Percentiles rank a stretch among this genome's conserved stretches.
Conservation (phyloP, 345 rosid genomes). For the Bruguiera sexangula region DNA sequence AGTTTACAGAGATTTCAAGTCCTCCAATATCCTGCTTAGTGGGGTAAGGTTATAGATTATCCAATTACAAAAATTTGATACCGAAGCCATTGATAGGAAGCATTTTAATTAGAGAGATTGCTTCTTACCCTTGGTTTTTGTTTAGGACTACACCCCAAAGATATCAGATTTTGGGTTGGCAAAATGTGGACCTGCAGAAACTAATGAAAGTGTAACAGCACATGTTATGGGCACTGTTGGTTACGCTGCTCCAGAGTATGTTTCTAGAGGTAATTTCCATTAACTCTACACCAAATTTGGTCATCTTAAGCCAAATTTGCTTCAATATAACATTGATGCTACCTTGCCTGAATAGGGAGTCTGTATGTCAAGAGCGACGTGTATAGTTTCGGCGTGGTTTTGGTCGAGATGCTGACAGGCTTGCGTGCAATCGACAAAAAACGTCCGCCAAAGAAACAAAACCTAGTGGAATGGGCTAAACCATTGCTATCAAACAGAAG, state of each 20-base stretch:
- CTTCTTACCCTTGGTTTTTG: no score
- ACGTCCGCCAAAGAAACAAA: not conserved
- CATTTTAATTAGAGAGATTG: no score
- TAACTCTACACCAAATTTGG: no score
- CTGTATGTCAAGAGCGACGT: conserved; percentile 1
- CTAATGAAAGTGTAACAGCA: not conserved
- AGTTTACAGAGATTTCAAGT: conserved; percentile 1
- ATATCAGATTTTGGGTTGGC: conserved; percentile 1
- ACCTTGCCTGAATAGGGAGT: not conserved
- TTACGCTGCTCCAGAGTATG: conserved; percentile 1
- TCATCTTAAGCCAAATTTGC: no score
- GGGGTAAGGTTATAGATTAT: not conserved
- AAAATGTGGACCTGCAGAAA: not conserved
- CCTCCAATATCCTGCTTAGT: not conserved
- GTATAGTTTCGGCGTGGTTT: conserved; percentile 2
- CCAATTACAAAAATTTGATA: no score
- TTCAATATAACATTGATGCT: not conserved
- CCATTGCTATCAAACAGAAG: not conserved
- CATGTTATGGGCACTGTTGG: not conserved
- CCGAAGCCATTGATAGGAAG: no score
- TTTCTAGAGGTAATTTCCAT: not conserved
- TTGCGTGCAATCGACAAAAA: not conserved
- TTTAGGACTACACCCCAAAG: not conserved
- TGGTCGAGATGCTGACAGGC: conserved; percentile 5
- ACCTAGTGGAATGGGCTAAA: not conserved